Percentiles rank a stretch among this genome's conserved stretches.
phyloP scores from a whole-genome alignment of 176 grass and related monocot species.

The Cocos nucifera region DNA sequence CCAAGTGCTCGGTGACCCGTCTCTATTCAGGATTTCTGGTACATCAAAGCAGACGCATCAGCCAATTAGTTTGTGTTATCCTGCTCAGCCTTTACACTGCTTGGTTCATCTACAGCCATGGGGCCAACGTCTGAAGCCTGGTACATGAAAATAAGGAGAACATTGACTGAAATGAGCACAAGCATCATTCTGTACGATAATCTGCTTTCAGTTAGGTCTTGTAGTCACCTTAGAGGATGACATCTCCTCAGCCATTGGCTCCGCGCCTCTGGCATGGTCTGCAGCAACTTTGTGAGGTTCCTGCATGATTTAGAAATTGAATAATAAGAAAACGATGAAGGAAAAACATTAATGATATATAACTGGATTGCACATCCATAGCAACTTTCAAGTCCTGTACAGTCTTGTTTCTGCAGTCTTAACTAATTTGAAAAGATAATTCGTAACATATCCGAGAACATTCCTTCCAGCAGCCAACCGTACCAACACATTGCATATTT shows the following conservation, averaged over 20 bases:
- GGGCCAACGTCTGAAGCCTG: conserved; percentile 24
- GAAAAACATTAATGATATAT: not conserved
- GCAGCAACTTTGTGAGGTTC: conserved; percentile 6
- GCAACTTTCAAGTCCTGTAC: not conserved
- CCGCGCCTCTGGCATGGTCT: conserved; percentile 3
- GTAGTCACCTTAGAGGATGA: conserved; percentile 9
- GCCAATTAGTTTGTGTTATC: conserved; percentile 31
- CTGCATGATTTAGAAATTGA: not conserved
- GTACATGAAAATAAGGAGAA: not conserved
- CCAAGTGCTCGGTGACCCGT: no score
- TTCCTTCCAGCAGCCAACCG: no score
- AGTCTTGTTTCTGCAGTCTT: not conserved
- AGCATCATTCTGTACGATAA: not conserved
- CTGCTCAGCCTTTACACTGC: conserved; percentile 30
- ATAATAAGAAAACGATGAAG: not conserved
- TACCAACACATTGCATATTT: no score
- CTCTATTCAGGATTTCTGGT: conserved; percentile 26
- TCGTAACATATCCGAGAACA: no score
- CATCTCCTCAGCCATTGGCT: conserved; percentile 8
- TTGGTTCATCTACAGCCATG: conserved; percentile 39
- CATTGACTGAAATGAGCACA: not conserved
- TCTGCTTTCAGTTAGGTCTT: not conserved
- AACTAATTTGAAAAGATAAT: no score
- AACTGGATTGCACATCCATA: not conserved
- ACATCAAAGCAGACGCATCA: conserved; percentile 6